phyloP scores from a whole-genome alignment of 169 alveolate genomes.

The Plasmodium yoelii region DNA sequence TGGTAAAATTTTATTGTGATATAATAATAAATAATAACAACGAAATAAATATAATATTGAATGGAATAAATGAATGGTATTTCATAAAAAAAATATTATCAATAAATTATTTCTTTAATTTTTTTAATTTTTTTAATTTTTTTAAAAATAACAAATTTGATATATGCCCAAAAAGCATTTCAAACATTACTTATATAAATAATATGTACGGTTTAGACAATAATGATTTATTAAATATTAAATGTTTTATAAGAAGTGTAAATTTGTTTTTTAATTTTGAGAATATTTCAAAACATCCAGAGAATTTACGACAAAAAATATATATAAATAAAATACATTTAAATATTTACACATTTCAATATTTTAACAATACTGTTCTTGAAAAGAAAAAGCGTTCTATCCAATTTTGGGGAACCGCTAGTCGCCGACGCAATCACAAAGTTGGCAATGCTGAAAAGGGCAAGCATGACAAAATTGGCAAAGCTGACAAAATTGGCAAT shows the following conservation, averaged over 20 bases:
- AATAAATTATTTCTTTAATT: slow-evolving; percentile 20
- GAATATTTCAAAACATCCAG: slow-evolving; percentile 3
- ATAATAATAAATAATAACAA: slow-evolving; percentile 53
- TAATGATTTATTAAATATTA: slow-evolving; percentile 26
- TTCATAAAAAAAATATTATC: slow-evolving; percentile 50
- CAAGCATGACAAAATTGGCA: too few relatives aligned
- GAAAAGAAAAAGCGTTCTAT: slow-evolving; percentile 25
- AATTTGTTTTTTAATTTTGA: slow-evolving; percentile 19
- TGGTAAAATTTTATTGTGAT: slow-evolving; percentile 47
- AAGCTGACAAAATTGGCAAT: too few relatives aligned
- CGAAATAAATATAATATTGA: slow-evolving; percentile 28
- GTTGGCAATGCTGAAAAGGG: too few relatives aligned
- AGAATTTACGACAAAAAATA: slow-evolving; percentile 14
- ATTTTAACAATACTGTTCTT: slow-evolving; percentile 10
- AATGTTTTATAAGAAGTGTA: slow-evolving; percentile 32
- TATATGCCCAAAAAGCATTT: neutral
- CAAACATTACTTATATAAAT: slow-evolving; percentile 19
- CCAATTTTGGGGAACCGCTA: neutral
- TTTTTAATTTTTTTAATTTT: slow-evolving; percentile 18
- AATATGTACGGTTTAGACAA: slow-evolving; percentile 33
- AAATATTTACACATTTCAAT: slow-evolving; percentile 48
- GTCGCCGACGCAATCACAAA: neutral
- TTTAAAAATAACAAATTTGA: neutral
- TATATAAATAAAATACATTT: slow-evolving; percentile 29
- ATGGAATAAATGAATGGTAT: slow-evolving; percentile 18